Conservation (phyloP, 1,284 basidiomycete species). For the Tremellales sp. region DNA sequence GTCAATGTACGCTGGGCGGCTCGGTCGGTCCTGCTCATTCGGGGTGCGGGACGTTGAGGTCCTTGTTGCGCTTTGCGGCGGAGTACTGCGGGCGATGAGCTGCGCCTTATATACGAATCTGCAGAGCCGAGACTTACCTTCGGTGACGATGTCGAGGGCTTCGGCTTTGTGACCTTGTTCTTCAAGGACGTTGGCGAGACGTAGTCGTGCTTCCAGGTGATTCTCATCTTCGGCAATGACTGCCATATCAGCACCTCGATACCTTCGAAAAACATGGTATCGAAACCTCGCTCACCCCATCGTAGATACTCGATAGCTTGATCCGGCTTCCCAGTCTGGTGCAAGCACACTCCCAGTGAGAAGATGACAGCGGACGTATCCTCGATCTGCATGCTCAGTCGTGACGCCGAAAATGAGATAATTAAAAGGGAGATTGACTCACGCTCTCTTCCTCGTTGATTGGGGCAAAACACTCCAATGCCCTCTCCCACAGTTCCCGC, state of each 20-base stretch:
- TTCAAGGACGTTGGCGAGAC: conserved; percentile 85
- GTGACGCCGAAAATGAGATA: no score
- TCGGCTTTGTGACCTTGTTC: conserved; percentile 67
- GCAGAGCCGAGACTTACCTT: conserved; percentile 53
- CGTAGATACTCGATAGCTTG: conserved; percentile 79
- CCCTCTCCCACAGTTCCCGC: conserved; percentile 65
- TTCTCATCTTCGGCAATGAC: conserved; percentile 69
- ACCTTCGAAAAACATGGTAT: not conserved
- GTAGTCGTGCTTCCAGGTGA: conserved; percentile 77
- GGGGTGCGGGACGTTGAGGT: not conserved
- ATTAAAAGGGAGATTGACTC: conserved; percentile 21
- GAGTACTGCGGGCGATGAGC: conserved; percentile 13
- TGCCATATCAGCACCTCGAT: conserved; percentile 29
- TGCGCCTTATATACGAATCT: not conserved
- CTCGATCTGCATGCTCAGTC: conserved; percentile 25
- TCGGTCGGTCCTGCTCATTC: conserved; percentile 22
- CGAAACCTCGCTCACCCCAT: conserved; percentile 67
- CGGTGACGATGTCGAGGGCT: conserved; percentile 78
- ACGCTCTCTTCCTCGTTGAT: conserved; percentile 70
- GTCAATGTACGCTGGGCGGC: conserved; percentile 22
- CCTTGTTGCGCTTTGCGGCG: conserved; percentile 25
- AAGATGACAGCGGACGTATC: conserved; percentile 29
- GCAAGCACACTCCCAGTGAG: conserved; percentile 66
- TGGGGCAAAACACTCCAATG: conserved; percentile 70
- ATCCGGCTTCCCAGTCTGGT: conserved; percentile 65